Base-by-base conservation (phyloP, 768 basidiomycete species). In the Pleurotus platypus region DNA sequence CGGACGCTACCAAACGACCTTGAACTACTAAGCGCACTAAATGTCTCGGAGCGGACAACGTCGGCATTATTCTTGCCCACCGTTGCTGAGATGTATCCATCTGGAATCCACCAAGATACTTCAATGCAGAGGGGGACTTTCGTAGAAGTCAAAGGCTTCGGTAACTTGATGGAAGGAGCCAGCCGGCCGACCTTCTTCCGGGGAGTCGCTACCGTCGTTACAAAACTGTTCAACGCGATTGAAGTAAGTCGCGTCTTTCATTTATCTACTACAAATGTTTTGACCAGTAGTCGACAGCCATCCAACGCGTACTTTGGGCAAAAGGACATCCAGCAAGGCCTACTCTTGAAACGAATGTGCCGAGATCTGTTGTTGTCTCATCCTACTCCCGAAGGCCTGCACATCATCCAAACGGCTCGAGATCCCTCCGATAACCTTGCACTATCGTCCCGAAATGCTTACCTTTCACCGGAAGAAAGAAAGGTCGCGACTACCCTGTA, bases 271-370 rank as follows among this genome's bases (percentile, higher is more conserved):
- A 49, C 26, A 49, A 27, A 56, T 7, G 24, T 7, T 26, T 16
- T 27, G 35, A 12, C n/a, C 30, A 35, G 30, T 35, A 11, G 9
- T 8, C 30, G 9, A 35, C 69, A 96, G 94, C 96, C 96, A 4
- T 91, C 90, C 46, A 84, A 87, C 61, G 86, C 90, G 18, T 98
- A 98, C 70, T 97, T 99, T 60, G 96, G 97, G 1, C 95, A 98
- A 71, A 98, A 98, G 68, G 96, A 98, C 68, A 97, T 99, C 55
- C 97, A 99, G 67, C 97, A 99, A 68, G 93, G 90, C 0, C 75
- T 98, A 13, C 72, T 99, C 46, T 77, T 98, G 30, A 87, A 89
- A 35, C 83, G 86, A 3, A 76, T 98, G 71, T 80, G 81, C 54
- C 75, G 79, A 26, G 97, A 99, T 69, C 76, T 97, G 4, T 82